These are phyloP conservation scores for Fusarium sp. DNA, from an alignment of 2,329 filamentous ascomycete species.

Conservation along the genomic window DNA sequence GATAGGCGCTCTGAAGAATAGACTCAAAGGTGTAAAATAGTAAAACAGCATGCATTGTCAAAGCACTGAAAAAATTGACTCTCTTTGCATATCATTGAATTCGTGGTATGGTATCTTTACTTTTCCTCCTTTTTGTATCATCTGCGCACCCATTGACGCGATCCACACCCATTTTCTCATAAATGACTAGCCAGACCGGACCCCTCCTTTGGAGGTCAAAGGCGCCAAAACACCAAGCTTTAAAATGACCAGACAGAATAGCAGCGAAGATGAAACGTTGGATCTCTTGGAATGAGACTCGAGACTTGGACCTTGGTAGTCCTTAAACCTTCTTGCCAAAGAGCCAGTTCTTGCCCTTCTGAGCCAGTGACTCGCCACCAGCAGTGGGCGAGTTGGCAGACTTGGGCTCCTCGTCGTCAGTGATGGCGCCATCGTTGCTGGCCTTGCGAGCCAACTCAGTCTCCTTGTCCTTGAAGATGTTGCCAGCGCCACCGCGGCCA, in stretches of 20 bases:
- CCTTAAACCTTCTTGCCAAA: slow-evolving; percentile 63
- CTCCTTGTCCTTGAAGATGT: slow-evolving; percentile 69
- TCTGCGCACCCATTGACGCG: slow-evolving; percentile 8
- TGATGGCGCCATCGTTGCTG: slow-evolving; percentile 52
- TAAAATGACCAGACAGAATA: slow-evolving; percentile 27
- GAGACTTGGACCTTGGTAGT: neutral
- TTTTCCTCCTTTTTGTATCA: slow-evolving; percentile 26
- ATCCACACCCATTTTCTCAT: slow-evolving; percentile 10
- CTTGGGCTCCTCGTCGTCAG: slow-evolving; percentile 38
- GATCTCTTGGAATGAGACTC: neutral
- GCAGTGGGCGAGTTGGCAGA: slow-evolving; percentile 8
- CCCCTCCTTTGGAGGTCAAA: slow-evolving; percentile 18
- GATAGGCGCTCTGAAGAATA: slow-evolving; percentile 21
- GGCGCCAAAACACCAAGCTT: slow-evolving; percentile 47
- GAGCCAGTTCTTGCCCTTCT: slow-evolving; percentile 64
- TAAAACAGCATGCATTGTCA: slow-evolving; percentile 35
- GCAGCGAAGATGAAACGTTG: slow-evolving; percentile 9
- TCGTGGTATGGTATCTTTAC: slow-evolving; percentile 43
- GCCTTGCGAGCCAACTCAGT: slow-evolving; percentile 50
- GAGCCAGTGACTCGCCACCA: slow-evolving; percentile 47
- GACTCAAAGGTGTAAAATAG: slow-evolving; percentile 41
- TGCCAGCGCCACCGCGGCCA: slow-evolving; percentile 82
- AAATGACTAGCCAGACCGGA: slow-evolving; percentile 18
- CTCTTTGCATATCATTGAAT: slow-evolving; percentile 31
- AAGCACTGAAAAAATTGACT: slow-evolving; percentile 4